These are phyloP conservation scores for Ustilago loliicola DNA, from an alignment of 1,284 basidiomycete species.

Conservation along the genomic window DNA sequence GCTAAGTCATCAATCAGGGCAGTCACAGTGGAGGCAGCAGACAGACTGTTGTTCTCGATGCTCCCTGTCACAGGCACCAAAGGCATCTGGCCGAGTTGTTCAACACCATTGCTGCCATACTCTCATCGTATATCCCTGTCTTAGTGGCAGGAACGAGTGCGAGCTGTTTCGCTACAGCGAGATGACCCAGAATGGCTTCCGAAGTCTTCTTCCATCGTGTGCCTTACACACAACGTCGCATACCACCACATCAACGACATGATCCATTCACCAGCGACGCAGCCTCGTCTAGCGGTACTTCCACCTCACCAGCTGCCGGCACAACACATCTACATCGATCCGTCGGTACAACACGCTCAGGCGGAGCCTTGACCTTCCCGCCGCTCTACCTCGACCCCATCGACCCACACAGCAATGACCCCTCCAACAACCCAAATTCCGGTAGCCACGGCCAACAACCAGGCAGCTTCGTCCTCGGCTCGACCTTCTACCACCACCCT, in stretches of 20 bases:
- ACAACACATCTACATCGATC: constrained; percentile 14
- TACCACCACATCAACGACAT: constrained; percentile 20
- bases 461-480: constrained; percentile 43
- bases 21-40: constrained; percentile 10
- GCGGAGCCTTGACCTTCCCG: constrained; percentile 47
- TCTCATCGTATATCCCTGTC: background rate
- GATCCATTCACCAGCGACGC: background rate
- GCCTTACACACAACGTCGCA: constrained; percentile 34
- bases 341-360: constrained; percentile 34
- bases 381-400: constrained; percentile 54
- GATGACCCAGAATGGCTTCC: constrained; percentile 41
- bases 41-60: background rate
- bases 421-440: constrained; percentile 15
- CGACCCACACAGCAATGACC: constrained; percentile 22
- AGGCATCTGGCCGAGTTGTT: background rate
- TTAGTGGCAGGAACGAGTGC: background rate
- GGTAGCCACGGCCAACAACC: constrained; percentile 24
- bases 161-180: background rate
- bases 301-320: background rate
- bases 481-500: constrained; percentile 55
- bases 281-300: constrained; percentile 8
- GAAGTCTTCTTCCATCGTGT: constrained; percentile 50
- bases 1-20: background rate
- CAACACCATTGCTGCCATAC: background rate
- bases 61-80: background rate